Evolutionary conservation across 2,329 filamentous ascomycete genomes (phyloP).

Genomic region (Decorospora gaudefroyi): DNA sequence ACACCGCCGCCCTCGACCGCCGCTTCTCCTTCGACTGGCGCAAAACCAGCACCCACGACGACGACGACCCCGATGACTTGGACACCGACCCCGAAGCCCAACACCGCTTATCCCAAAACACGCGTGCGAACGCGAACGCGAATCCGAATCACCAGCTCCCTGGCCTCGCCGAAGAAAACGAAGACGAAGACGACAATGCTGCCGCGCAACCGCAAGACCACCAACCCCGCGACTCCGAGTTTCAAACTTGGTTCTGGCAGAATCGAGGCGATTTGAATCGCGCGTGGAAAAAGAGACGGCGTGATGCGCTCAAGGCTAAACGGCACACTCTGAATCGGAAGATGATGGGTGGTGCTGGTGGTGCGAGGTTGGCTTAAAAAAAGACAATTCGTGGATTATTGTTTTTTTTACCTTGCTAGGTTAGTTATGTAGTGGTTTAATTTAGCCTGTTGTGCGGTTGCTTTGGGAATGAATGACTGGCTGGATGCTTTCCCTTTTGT

Average conservation of each 20-base stretch:
- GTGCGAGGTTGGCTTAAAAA: too few species aligned
- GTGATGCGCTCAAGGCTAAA: conserved; percentile 64
- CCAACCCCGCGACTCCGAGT: conserved; percentile 61
- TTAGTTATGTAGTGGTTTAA: too few species aligned
- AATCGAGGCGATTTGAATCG: conserved; percentile 55
- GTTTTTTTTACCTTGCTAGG: too few species aligned
- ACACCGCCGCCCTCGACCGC: conserved; percentile 78
- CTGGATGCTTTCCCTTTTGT: too few species aligned
- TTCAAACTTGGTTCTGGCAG: conserved; percentile 65
- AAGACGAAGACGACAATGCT: conserved; percentile 23
- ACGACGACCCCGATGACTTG: conserved; percentile 47
- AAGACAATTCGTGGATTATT: too few species aligned
- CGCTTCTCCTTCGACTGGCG: conserved; percentile 60
- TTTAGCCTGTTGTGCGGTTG: too few species aligned
- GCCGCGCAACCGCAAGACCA: conserved; percentile 24
- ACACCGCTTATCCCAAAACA: conserved; percentile 38
- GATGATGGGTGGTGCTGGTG: conserved; percentile 43
- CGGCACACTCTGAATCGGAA: conserved; percentile 63
- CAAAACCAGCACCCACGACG: conserved; percentile 49
- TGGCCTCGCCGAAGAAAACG: conserved; percentile 36
- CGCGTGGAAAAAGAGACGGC: conserved; percentile 59
- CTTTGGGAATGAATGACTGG: too few species aligned
- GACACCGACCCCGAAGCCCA: conserved; percentile 26
- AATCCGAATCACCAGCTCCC: too few species aligned
- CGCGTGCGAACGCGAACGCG: conserved; percentile 35